Conservation (phyloP, 345 rosid species). For the Cardiospermum halicacabum region DNA sequence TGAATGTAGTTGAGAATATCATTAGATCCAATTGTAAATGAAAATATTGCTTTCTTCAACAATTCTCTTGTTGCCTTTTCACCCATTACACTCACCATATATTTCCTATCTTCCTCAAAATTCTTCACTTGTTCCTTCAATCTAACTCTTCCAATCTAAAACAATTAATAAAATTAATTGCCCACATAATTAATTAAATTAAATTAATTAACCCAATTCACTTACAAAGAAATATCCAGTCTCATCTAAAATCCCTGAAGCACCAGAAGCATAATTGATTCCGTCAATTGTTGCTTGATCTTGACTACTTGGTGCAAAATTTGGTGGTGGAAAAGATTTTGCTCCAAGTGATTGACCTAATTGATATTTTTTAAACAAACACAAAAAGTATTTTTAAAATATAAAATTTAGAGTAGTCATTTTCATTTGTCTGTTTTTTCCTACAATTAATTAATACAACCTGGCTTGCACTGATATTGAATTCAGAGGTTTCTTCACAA, state of each 20-base stretch:
- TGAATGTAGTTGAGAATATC: slow-evolving; percentile 46
- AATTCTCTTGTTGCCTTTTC: slow-evolving; percentile 37
- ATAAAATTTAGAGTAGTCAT: not conserved
- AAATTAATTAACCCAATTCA: too few species aligned
- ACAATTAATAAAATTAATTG: too few species aligned
- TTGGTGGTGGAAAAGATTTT: slow-evolving; percentile 41
- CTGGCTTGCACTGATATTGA: slow-evolving; percentile 5
- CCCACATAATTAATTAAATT: too few species aligned
- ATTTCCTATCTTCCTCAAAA: slow-evolving; percentile 46
- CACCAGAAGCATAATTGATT: slow-evolving; percentile 55
- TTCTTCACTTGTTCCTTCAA: slow-evolving; percentile 42
- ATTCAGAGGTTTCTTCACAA: not conserved
- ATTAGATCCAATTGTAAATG: slow-evolving; percentile 52
- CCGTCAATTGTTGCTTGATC: slow-evolving; percentile 30
- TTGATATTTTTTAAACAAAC: too few species aligned
- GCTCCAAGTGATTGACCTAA: slow-evolving; percentile 48
- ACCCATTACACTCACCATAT: slow-evolving; percentile 38
- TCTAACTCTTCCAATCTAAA: slow-evolving; percentile 55
- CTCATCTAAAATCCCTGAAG: slow-evolving; percentile 51
- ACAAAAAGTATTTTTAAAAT: too few species aligned
- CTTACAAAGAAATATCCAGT: slow-evolving; percentile 48
- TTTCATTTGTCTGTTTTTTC: not conserved
- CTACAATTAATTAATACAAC: not conserved
- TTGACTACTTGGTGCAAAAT: slow-evolving; percentile 34
- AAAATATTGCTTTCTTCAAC: slow-evolving; percentile 41